Evolutionary conservation across 208 protist genomes (phyloP).

Genomic region (Leptomonas seymouri): DNA sequence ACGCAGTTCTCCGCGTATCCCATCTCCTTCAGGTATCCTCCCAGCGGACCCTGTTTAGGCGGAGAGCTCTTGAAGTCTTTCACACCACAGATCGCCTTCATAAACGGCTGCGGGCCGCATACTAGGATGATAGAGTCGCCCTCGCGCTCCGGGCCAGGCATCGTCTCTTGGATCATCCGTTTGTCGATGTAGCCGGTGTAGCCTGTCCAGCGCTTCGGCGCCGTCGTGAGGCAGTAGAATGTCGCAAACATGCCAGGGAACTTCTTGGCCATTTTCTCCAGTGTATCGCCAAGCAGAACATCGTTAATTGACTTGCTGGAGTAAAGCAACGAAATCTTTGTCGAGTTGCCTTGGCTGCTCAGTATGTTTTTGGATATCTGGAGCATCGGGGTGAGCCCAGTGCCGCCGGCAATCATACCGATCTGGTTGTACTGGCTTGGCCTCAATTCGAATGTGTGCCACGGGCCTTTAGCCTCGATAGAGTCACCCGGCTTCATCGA

Average conservation of each 20-base stretch:
- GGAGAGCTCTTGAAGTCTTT: slow-evolving; percentile 66
- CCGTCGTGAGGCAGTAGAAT: slow-evolving; percentile 71
- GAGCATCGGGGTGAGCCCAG: slow-evolving; percentile 92
- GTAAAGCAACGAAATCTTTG: slow-evolving; percentile 75
- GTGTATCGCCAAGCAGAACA: slow-evolving; percentile 74
- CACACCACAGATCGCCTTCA: slow-evolving; percentile 71
- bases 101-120: slow-evolving; percentile 77
- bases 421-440: slow-evolving; percentile 69
- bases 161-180: slow-evolving; percentile 59
- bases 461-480: slow-evolving; percentile 85
- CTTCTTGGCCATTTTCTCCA: slow-evolving; percentile 58
- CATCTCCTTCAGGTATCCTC: slow-evolving; percentile 73
- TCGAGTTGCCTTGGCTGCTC: slow-evolving; percentile 52
- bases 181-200: slow-evolving; percentile 67
- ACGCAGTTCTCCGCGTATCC: slow-evolving; percentile 67
- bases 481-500: slow-evolving; percentile 79
- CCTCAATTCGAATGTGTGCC: slow-evolving; percentile 68
- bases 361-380: slow-evolving; percentile 82
- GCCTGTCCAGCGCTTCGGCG: slow-evolving; percentile 55
- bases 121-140: slow-evolving; percentile 60
- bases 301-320: slow-evolving; percentile 79
- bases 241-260: slow-evolving; percentile 64
- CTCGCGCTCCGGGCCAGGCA: slow-evolving; percentile 50
- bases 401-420: slow-evolving; percentile 89
- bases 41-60: slow-evolving; percentile 64